These are phyloP conservation scores for Limtongia smithiae DNA, from an alignment of 805 yeast species.

Conservation along the genomic window DNA sequence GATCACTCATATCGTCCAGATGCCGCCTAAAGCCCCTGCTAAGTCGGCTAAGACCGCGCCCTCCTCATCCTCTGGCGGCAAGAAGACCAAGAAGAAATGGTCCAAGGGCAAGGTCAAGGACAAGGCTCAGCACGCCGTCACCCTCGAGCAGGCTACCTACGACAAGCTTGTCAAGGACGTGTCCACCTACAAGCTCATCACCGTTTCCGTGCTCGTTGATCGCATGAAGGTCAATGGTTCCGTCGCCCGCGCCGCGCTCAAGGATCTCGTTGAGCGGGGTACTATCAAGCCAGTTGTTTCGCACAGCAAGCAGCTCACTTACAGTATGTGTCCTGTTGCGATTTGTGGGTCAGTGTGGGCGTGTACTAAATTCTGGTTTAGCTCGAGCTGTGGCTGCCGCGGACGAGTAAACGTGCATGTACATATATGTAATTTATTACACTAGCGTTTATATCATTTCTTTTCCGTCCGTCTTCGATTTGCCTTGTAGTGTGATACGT, in stretches of 20 bases:
- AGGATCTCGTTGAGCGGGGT: constrained; percentile 93
- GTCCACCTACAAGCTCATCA: constrained; percentile 97
- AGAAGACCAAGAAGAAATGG: constrained; percentile 90
- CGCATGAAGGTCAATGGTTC: constrained; percentile 99
- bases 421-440: too few relatives aligned
- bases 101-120: constrained; percentile 99
- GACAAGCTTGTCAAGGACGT: constrained; percentile 99
- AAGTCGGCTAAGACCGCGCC: constrained; percentile 21
- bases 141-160: constrained; percentile 96
- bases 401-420: constrained; percentile 40
- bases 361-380: constrained; percentile 35
- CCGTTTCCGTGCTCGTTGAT: constrained; percentile 97
- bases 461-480: too few relatives aligned
- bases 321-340: constrained; percentile 49
- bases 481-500: too few relatives aligned
- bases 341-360: not conserved
- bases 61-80: constrained; percentile 26
- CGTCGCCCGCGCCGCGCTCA: constrained; percentile 95
- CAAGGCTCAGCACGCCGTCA: constrained; percentile 97
- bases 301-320: constrained; percentile 96
- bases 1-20: constrained; percentile 6
- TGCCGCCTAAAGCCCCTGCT: constrained; percentile 25
- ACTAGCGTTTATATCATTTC: too few relatives aligned
- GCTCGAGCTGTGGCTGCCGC: constrained; percentile 53
- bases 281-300: constrained; percentile 87